phyloP scores from a whole-genome alignment of 2,329 filamentous ascomycete genomes.

The Aureobasidium sp. region DNA sequence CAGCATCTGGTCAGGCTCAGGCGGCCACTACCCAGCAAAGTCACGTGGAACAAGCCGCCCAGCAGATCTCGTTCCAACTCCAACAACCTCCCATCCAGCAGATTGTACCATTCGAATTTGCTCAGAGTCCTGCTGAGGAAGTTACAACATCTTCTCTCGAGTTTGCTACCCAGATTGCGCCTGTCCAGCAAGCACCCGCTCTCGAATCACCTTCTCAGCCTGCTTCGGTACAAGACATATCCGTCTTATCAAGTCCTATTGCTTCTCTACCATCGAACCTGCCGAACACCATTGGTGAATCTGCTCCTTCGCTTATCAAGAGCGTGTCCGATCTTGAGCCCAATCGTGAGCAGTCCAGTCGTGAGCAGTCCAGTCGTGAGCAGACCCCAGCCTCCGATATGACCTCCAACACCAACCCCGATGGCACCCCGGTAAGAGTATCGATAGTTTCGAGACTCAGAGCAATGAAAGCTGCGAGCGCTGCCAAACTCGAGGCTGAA shows the following conservation, averaged over 20 bases:
- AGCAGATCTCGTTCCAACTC: conserved; percentile 11
- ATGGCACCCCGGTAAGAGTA: background rate
- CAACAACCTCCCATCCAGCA: conserved; percentile 12
- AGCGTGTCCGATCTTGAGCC: background rate
- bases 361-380: background rate
- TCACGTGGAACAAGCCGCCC: conserved; percentile 9
- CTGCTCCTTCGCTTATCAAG: conserved; percentile 18
- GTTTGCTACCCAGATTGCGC: background rate
- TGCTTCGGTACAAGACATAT: background rate
- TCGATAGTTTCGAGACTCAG: background rate
- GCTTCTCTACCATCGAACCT: conserved; percentile 20
- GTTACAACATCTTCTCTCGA: background rate
- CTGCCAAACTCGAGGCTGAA: background rate
- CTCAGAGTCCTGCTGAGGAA: background rate
- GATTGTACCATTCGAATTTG: background rate
- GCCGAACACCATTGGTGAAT: conserved; percentile 21
- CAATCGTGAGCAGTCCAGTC: background rate
- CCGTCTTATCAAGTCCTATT: conserved; percentile 18
- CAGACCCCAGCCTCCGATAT: background rate
- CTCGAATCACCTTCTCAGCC: background rate
- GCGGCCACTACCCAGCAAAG: background rate
- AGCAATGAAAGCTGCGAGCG: background rate
- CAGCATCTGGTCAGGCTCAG: background rate
- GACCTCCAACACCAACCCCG: background rate
- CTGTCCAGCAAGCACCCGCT: background rate